Evolutionary conservation across 164 flowering plant species (phyloP).

Genomic region (Liquidambar formosana): DNA sequence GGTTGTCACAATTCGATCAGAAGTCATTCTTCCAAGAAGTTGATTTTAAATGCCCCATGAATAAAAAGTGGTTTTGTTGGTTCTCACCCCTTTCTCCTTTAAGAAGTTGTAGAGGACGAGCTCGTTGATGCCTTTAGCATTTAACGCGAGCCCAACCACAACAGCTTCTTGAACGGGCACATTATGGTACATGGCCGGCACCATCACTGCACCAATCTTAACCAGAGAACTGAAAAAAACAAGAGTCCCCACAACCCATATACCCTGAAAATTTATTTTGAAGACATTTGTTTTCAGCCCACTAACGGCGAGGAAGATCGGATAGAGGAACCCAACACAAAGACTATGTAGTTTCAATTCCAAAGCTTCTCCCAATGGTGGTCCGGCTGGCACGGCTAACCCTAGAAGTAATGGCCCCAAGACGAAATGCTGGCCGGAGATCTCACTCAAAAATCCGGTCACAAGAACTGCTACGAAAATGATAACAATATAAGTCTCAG

Average conservation of each 20-base stretch:
- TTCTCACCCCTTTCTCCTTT: conserved; percentile 17
- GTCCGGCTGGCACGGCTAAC: conserved; percentile 40
- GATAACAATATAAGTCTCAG: conserved; percentile 8
- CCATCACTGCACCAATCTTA: conserved; percentile 24
- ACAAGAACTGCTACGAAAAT: conserved; percentile 18
- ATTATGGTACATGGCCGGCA: conserved; percentile 15
- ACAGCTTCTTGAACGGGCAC: conserved; percentile 25
- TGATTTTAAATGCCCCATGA: too few relatives aligned
- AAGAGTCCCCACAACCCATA: conserved; percentile 9
- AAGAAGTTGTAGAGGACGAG: conserved; percentile 28
- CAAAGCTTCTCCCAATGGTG: conserved; percentile 43
- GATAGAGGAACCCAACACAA: conserved; percentile 27
- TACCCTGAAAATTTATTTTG: background rate
- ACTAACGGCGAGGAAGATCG: conserved; percentile 30
- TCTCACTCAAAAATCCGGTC: conserved; percentile 21
- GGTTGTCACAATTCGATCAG: too few relatives aligned
- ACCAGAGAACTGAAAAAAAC: conserved; percentile 8
- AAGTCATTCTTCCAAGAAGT: too few relatives aligned
- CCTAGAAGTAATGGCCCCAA: conserved; percentile 45
- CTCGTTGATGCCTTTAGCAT: conserved; percentile 39
- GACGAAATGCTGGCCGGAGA: conserved; percentile 32
- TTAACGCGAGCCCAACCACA: conserved; percentile 29
- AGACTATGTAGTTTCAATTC: conserved; percentile 26
- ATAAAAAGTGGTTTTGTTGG: too few relatives aligned
- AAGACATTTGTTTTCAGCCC: conserved; percentile 33